Evolutionary conservation across 2,329 filamentous ascomycete species (phyloP).

Genomic region (Canariomyces notabilis): DNA sequence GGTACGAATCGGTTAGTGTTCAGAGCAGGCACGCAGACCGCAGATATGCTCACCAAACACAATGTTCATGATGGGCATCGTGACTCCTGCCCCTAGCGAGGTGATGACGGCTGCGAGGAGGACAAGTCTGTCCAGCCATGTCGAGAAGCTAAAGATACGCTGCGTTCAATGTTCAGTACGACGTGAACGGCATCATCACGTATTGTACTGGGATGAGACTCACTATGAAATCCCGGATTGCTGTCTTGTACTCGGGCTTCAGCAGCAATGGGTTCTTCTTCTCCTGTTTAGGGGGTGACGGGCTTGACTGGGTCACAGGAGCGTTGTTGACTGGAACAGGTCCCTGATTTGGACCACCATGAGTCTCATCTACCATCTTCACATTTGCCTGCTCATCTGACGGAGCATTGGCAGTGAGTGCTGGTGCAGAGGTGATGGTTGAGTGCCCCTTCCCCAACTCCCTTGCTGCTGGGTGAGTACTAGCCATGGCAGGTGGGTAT

Average conservation of each 20-base stretch:
- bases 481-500: neutral
- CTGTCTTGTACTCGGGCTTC: constrained; percentile 23
- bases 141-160: constrained; percentile 50
- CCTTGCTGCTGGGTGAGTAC: neutral
- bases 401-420: neutral
- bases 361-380: no score
- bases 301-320: neutral
- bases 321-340: neutral
- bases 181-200: no score
- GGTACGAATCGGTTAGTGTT: constrained; percentile 28
- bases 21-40: constrained; percentile 27
- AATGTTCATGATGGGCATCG: constrained; percentile 56
- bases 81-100: constrained; percentile 49
- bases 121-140: constrained; percentile 45
- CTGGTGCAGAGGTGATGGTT: neutral
- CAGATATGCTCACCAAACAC: constrained; percentile 42
- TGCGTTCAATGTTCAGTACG: no score
- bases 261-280: constrained; percentile 15
- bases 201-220: no score
- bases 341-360: no score
- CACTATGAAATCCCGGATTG: constrained; percentile 23
- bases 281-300: constrained; percentile 5
- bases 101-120: constrained; percentile 43
- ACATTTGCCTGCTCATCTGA: no score
- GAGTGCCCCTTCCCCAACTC: neutral